Evolutionary conservation across 2,329 filamentous ascomycete genomes (phyloP).

Genomic region (Epichloe brachyelytri): DNA sequence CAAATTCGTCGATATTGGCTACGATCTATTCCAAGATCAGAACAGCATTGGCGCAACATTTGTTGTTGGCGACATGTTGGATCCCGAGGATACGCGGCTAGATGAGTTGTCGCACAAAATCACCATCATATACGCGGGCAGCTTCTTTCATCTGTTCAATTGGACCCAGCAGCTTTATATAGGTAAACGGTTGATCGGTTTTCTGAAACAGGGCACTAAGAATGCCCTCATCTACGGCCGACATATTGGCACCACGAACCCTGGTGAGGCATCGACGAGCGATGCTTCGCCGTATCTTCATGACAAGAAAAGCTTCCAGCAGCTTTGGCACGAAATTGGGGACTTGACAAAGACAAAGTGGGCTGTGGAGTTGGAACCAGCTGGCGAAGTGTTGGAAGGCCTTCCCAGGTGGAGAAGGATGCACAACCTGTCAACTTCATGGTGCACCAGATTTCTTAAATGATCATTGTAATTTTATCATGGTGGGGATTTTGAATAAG

Average conservation of each 20-base stretch:
- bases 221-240: constrained; percentile 37
- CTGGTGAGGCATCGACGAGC: constrained; percentile 11
- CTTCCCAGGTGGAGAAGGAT: constrained; percentile 14
- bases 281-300: constrained; percentile 30
- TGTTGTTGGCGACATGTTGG: constrained; percentile 36
- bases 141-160: constrained; percentile 38
- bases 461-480: not conserved
- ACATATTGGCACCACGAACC: constrained; percentile 30
- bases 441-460: constrained; percentile 19
- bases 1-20: constrained; percentile 43
- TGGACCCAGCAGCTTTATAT: constrained; percentile 34
- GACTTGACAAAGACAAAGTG: constrained; percentile 34
- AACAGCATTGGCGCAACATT: constrained; percentile 33
- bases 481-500: not conserved
- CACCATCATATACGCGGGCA: constrained; percentile 35
- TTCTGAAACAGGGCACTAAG: constrained; percentile 29
- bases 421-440: constrained; percentile 21
- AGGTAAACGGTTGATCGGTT: constrained; percentile 30
- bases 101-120: constrained; percentile 24
- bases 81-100: constrained; percentile 24
- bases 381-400: constrained; percentile 12
- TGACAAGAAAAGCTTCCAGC: constrained; percentile 35
- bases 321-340: constrained; percentile 41
- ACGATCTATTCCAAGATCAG: constrained; percentile 51
- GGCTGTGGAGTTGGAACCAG: constrained; percentile 29